Conservation (phyloP, 2,329 filamentous ascomycete species). For the Diaporthe vexans region DNA sequence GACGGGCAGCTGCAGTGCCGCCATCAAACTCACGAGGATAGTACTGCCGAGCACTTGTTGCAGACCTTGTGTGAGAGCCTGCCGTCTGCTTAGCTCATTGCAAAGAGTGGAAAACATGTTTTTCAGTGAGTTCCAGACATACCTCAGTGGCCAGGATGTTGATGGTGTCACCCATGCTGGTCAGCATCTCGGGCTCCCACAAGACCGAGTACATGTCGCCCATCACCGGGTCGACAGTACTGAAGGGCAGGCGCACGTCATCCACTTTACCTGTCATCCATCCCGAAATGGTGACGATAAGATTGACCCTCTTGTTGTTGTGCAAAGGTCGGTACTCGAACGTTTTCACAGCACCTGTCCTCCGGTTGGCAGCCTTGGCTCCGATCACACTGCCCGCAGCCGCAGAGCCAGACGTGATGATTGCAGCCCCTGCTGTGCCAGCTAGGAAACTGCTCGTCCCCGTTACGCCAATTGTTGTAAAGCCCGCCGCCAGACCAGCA, state of each 20-base stretch:
- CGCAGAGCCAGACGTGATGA: slow-evolving; percentile 92
- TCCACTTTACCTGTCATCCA: slow-evolving; percentile 99
- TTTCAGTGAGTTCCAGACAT: slow-evolving; percentile 55
- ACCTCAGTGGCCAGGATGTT: slow-evolving; percentile 98
- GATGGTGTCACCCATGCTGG: slow-evolving; percentile 97
- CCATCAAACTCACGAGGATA: slow-evolving; percentile 90
- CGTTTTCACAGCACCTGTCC: slow-evolving; percentile 92
- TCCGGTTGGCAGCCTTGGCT: slow-evolving; percentile 84
- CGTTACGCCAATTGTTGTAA: slow-evolving; percentile 93
- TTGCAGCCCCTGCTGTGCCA: slow-evolving; percentile 90
- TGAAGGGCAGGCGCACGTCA: slow-evolving; percentile 94
- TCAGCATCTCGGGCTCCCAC: slow-evolving; percentile 98
- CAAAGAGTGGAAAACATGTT: slow-evolving; percentile 29
- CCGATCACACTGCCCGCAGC: slow-evolving; percentile 90
- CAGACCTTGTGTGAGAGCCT: slow-evolving; percentile 95
- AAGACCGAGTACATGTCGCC: slow-evolving; percentile 96
- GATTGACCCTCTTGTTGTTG: slow-evolving; percentile 97
- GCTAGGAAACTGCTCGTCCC: slow-evolving; percentile 92
- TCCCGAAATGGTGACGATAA: slow-evolving; percentile 94
- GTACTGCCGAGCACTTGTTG: slow-evolving; percentile 96
- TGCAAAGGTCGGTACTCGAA: slow-evolving; percentile 97
- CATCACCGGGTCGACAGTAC: slow-evolving; percentile 97
- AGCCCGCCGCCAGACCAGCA: slow-evolving; percentile 91
- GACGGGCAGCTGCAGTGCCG: slow-evolving; percentile 90
- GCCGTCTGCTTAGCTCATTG: slow-evolving; percentile 19